Evolutionary conservation across 2,329 filamentous ascomycete species (phyloP).

Genomic region (Taxawa tesnikishii): DNA sequence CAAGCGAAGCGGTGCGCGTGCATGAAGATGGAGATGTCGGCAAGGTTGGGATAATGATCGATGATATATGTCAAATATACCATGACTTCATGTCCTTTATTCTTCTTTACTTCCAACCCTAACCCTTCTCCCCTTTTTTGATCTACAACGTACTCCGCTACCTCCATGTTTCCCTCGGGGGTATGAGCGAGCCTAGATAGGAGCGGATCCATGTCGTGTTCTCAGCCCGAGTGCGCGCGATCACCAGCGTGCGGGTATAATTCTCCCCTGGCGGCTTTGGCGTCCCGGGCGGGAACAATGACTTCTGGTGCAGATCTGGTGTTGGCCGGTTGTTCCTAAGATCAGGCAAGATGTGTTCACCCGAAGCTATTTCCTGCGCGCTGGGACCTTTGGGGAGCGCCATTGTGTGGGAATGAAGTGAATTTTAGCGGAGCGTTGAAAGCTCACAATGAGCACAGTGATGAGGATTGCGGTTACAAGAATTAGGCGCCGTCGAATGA

Average conservation of each 20-base stretch:
- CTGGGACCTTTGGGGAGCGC: conserved; percentile 10
- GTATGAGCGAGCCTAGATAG: conserved; percentile 29
- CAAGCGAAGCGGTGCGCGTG: conserved; percentile 47
- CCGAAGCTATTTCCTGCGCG: conserved; percentile 12
- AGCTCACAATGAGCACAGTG: too few relatives aligned
- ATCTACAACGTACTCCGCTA: conserved; percentile 41
- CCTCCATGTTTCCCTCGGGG: conserved; percentile 21
- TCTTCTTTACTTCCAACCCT: too few relatives aligned
- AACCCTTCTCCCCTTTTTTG: too few relatives aligned
- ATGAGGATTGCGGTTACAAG: too few relatives aligned
- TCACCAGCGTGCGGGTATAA: conserved; percentile 43
- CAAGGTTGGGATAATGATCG: conserved; percentile 47
- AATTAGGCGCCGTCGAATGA: too few relatives aligned
- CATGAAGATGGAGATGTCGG: conserved; percentile 48
- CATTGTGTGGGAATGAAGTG: too few relatives aligned
- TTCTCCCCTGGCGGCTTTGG: conserved; percentile 33
- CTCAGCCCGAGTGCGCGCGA: conserved; percentile 40
- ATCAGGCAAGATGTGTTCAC: conserved; percentile 13
- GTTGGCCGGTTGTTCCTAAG: conserved; percentile 7
- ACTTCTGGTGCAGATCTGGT: conserved; percentile 4
- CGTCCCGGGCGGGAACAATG: conserved; percentile 16
- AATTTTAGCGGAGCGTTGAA: too few relatives aligned
- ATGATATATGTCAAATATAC: conserved; percentile 51
- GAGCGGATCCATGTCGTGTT: conserved; percentile 42
- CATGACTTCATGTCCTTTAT: conserved; percentile 52